Evolutionary conservation across 441 rosid species (phyloP), one percentile per base, ranked within the genome.

Genomic region (Raphanus hybrid): DNA sequence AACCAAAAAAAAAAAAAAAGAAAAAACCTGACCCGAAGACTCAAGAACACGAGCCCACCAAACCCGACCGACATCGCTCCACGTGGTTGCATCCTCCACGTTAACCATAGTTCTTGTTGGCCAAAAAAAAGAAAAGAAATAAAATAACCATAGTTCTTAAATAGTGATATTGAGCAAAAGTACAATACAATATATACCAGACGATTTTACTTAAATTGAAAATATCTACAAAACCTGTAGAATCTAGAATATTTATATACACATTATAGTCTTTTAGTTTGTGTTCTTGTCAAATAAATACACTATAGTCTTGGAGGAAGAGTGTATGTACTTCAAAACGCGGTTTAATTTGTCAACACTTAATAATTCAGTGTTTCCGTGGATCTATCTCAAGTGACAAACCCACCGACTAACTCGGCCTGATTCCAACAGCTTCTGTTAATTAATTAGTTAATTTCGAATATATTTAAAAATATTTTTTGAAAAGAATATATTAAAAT

Each of bases 391-490:
- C 76, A 45, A 71, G 76, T 71, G 72, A 57, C 68, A 65, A 77
- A 65, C 63, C 32, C 81, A 77, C 81, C 81, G 81, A 77, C 80
- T 32, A 65, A 20, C 39, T 77, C 75, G 64, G 58, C 27, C 27
- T 61, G 10, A 39, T 75, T 3, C 57, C 69, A 50, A 58, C 65
- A 63, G 57, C 37, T 62, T 62, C 18, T 34, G 64, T 18, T 73
- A 7, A 72, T 55, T 55, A 57, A 39, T 39, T 54, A 16, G 16
- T 52, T 55, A 18, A 18, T 62, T 61, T 32, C 16, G 67, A 37
- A 27, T 58, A 10, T 57, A 41, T 23, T 59, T 5, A 52, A 23
- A 23, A 23, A 23, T 23, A 23, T 23, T 23, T 20, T 23, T 23
- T 23, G 26, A 23, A 23, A 23, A 23, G 26, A 23, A 23, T 23